Evolutionary conservation across 208 protist species (phyloP), one percentile per base, ranked within the genome.

Genomic region (Acanthamoeba rhysodes): DNA sequence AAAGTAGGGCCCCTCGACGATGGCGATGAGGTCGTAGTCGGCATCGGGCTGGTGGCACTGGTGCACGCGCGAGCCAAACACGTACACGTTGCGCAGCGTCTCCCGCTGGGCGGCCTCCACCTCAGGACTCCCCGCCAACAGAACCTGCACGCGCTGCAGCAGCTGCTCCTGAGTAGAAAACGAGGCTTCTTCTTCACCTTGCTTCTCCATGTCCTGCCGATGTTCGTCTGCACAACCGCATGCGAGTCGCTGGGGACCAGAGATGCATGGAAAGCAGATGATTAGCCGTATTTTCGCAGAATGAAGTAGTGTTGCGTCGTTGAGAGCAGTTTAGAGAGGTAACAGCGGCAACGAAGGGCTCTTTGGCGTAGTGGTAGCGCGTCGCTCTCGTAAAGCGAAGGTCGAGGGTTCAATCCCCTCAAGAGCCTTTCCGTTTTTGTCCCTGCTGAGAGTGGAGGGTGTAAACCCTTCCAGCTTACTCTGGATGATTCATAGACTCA

Each of bases 21-120:
- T 48, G 85, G 55, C 48, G 9, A 91, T 72, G 32, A 91, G 53
- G 85, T 91, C 85, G 85, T 72, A 70, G 85, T 91, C 85, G 57
- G 85, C 53, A 32, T 64, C 53, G 59, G 85, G 57, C 32, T 22
- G 29, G 85, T 41, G 10, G 55, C 14, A 24, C 10, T 34, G 24
- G 24, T 91, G 57, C 8, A 64, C 20, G 22, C 85, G 85, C 55
- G 85, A 91, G 32, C 85, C 85, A 27, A 91, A 91, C 32, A 91
- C 34, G 55, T 74, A 91, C 20, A 91, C 57, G 85, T 64, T 72
- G 9, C 80, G 80, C 41, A 88, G 24, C 2, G 37, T 27, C 20
- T 64, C 80, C 45, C 22, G 20, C 41, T 88, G 48, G 12, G n/a
- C 72, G 10, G 24, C 66, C 10, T 34, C 66, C 66, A 34, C 66